Evolutionary conservation across 768 basidiomycete species (phyloP).

Genomic region (Phaeotremella fagi): DNA sequence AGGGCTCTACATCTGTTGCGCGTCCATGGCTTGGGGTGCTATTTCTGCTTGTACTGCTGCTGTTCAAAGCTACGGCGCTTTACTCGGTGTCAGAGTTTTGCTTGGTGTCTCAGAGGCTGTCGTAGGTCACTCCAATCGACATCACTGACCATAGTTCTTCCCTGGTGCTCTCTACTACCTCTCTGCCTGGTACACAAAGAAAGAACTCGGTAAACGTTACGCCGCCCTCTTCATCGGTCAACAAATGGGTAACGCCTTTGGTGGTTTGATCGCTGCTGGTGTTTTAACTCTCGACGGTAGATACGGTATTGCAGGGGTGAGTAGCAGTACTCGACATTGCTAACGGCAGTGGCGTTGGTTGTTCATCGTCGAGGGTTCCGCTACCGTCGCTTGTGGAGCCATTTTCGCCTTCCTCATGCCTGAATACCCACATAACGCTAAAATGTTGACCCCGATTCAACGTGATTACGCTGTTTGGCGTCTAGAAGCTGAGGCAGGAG

Average conservation of each 20-base stretch:
- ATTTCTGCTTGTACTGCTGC: constrained; percentile 30
- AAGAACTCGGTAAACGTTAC: constrained; percentile 33
- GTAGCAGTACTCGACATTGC: constrained; percentile 8
- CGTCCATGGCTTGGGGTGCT: constrained; percentile 22
- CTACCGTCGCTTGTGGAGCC: constrained; percentile 13
- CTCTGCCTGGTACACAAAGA: constrained; percentile 33
- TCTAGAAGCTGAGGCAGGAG: constrained; percentile 11
- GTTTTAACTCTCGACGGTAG: constrained; percentile 23
- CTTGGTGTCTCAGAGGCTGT: constrained; percentile 26
- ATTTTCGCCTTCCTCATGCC: constrained; percentile 9
- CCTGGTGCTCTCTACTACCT: constrained; percentile 40
- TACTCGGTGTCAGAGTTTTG: constrained; percentile 21
- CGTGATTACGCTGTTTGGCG: constrained; percentile 13
- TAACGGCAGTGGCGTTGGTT: background rate
- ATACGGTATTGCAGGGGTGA: constrained; percentile 40
- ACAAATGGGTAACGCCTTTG: constrained; percentile 43
- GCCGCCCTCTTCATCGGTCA: constrained; percentile 35
- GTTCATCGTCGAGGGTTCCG: constrained; percentile 4
- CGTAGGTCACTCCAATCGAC: background rate
- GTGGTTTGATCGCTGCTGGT: constrained; percentile 38
- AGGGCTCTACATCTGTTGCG: constrained; percentile 20
- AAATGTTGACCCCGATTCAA: constrained; percentile 3
- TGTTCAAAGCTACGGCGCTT: constrained; percentile 18
- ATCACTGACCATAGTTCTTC: constrained; percentile 15
- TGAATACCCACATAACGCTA: constrained; percentile 15